Conservation (phyloP, 2,329 filamentous ascomycete species). For the Penicillium janthinellum region DNA sequence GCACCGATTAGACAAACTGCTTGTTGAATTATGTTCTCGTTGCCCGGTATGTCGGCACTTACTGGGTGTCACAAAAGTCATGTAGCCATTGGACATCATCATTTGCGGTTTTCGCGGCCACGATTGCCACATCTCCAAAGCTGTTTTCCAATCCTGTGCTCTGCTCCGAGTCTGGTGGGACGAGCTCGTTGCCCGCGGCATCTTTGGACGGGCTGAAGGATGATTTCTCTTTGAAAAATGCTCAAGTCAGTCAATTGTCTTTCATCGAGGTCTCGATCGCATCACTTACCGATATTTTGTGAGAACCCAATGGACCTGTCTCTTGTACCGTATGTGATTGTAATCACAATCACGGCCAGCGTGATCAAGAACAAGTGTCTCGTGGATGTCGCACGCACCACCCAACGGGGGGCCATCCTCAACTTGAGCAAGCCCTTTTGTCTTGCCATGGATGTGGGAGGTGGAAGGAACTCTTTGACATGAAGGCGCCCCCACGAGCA, state of each 20-base stretch:
- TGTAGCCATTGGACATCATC: conserved; percentile 7
- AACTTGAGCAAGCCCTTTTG: neutral
- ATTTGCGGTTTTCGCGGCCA: conserved; percentile 1
- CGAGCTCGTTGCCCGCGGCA: too few relatives aligned
- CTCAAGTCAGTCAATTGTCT: too few relatives aligned
- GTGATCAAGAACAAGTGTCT: neutral
- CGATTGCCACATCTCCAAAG: conserved; percentile 7
- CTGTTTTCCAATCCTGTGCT: neutral
- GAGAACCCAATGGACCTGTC: neutral
- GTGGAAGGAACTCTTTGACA: neutral
- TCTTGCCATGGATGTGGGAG: neutral
- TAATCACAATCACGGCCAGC: neutral
- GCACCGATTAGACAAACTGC: too few relatives aligned
- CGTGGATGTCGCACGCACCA: neutral
- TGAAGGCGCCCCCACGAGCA: too few relatives aligned
- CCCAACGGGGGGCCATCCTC: neutral
- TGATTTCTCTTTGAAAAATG: too few relatives aligned
- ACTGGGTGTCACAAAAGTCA: conserved; percentile 9
- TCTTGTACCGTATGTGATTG: neutral
- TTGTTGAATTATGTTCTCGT: too few relatives aligned
- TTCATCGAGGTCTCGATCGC: too few relatives aligned
- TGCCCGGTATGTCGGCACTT: neutral
- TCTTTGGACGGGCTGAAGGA: too few relatives aligned
- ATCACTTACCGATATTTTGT: neutral
- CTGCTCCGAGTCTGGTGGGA: neutral